Base-by-base conservation (phyloP, 441 rosid species). In the Kokia cookei region DNA sequence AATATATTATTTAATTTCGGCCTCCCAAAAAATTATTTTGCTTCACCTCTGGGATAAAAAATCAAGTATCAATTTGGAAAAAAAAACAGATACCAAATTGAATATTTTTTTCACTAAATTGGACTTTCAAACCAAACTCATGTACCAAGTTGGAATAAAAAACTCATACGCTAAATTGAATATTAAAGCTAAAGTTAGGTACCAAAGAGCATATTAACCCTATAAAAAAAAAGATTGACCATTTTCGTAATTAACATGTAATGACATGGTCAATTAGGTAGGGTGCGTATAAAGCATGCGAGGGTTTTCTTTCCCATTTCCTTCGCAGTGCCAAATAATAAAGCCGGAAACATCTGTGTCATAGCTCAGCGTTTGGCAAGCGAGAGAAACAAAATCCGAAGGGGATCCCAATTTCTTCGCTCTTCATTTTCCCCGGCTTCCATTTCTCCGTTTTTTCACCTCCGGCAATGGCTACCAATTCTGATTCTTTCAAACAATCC, bases 401-500 rank as follows among this genome's bases (percentile, higher is more conserved):
- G n/a, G 32, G 7, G 26, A 59, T 15, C 8, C 29, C 57, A 17
- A 54, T 17, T 17, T 14, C 53, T 35, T 42, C 27, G 27, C 45
- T 54, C n/a, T 51, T n/a, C 59, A 15, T 72, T 54, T 69, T 62
- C 75, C 51, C 54, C 55, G 15, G 54, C 54, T 35, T 8, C 71
- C 47, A 45, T 45, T 19, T 55, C 60, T n/a, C 37, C 37, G 0
- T 32, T 32, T 32, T 32, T 5, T 4, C 1, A 29, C 37, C 37
- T 32, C 10, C 8, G 26, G 69, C 71, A 2, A 54, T 63, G 45
- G 50, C 47, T 69, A 13, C 65, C 57, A 77, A 78, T 22, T 42
- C 64, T 29, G 97, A 93, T 6, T 85, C 88, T n/a, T 63, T 84
- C 4, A 87, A 82, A 37, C 77, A 86, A 12, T 84, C 93, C 1